Evolutionary conservation across 2,329 filamentous ascomycete genomes (phyloP).

Genomic region (Curvularia sp.): DNA sequence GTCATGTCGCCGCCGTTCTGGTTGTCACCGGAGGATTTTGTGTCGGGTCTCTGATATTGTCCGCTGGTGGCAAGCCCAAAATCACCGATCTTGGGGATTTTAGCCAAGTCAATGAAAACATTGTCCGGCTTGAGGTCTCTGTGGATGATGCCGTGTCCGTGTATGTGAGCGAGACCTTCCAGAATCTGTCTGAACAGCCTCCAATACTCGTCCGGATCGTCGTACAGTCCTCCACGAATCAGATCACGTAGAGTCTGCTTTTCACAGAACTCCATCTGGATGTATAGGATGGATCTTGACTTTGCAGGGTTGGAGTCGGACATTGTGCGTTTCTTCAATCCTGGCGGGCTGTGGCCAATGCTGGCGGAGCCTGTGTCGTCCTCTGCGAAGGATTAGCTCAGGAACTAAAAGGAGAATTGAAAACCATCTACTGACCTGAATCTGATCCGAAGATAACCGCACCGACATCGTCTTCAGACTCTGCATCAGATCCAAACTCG

Average conservation of each 20-base stretch:
- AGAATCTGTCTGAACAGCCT: slow-evolving; percentile 88
- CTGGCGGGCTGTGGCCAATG: slow-evolving; percentile 43
- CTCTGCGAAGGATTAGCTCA: slow-evolving; percentile 44
- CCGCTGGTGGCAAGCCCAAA: slow-evolving; percentile 93
- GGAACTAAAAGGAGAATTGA: too few relatives aligned
- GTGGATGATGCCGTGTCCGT: slow-evolving; percentile 89
- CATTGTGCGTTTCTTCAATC: slow-evolving; percentile 48
- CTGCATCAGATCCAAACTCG: slow-evolving; percentile 73
- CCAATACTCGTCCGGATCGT: slow-evolving; percentile 82
- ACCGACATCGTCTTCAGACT: slow-evolving; percentile 49
- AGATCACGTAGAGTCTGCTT: slow-evolving; percentile 89
- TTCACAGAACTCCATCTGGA: slow-evolving; percentile 99
- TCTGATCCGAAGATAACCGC: slow-evolving; percentile 50
- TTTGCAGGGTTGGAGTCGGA: slow-evolving; percentile 58
- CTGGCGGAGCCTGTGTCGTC: slow-evolving; percentile 54
- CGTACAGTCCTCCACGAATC: slow-evolving; percentile 76
- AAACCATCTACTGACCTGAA: slow-evolving; percentile 33
- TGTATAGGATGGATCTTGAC: slow-evolving; percentile 81
- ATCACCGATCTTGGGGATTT: slow-evolving; percentile 94
- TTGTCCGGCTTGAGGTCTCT: slow-evolving; percentile 97
- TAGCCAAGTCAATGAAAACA: slow-evolving; percentile 89
- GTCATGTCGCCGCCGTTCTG: slow-evolving; percentile 68
- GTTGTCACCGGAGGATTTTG: slow-evolving; percentile 46
- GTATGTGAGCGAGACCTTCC: slow-evolving; percentile 88
- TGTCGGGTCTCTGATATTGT: slow-evolving; percentile 70